phyloP scores from a whole-genome alignment of 352 stramenopile species.

The Globisporangium ultimum region DNA sequence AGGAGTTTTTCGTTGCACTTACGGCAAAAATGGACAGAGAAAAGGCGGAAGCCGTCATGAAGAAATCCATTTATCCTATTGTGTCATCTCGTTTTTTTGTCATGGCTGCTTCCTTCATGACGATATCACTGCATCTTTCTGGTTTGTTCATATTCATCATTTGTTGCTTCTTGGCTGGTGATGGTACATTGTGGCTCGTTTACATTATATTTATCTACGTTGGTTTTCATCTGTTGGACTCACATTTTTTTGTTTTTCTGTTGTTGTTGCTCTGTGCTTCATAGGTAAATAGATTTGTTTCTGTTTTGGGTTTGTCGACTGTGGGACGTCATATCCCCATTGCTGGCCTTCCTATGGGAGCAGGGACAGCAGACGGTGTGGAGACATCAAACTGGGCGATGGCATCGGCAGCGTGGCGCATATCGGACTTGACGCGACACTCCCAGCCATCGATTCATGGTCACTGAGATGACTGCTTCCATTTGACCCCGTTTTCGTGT shows the following conservation, averaged over 20 bases:
- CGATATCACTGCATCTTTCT: too few relatives aligned
- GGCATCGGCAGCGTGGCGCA: slow-evolving; percentile 17
- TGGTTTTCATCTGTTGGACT: not conserved
- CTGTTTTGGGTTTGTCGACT: not conserved
- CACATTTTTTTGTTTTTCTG: not conserved
- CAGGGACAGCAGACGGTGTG: slow-evolving; percentile 58
- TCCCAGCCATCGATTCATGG: not conserved
- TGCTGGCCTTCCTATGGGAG: slow-evolving; percentile 25
- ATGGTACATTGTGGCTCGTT: too few relatives aligned
- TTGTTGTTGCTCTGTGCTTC: not conserved
- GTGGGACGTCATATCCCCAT: too few relatives aligned
- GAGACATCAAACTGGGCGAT: slow-evolving; percentile 61
- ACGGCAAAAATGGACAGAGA: too few relatives aligned
- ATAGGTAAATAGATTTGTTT: not conserved
- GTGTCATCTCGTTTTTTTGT: too few relatives aligned
- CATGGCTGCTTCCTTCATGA: too few relatives aligned
- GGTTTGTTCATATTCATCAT: too few relatives aligned
- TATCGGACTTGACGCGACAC: slow-evolving; percentile 9
- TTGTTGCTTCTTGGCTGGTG: slow-evolving; percentile 3
- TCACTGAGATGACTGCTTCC: slow-evolving; percentile 3
- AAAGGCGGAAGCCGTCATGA: too few relatives aligned
- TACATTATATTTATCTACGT: not conserved
- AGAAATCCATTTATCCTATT: too few relatives aligned
- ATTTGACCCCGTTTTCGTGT: slow-evolving; percentile 61
- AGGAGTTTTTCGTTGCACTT: too few relatives aligned